phyloP scores from a whole-genome alignment of 805 yeast species.

The Wickerhamiella nectarea region DNA sequence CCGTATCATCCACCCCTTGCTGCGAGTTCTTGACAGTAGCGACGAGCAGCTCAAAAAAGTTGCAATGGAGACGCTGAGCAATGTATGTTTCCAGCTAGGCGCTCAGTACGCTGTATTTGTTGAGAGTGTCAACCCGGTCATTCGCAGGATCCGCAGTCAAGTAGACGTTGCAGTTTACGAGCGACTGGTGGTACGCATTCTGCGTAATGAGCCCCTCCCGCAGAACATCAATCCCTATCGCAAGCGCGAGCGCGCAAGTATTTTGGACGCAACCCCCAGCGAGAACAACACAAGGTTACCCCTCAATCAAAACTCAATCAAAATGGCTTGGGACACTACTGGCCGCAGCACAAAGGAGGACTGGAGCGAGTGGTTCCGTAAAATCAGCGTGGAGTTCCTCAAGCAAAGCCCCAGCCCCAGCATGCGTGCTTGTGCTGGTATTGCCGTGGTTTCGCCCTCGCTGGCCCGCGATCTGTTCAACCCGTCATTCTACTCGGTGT shows the following conservation, averaged over 20 bases:
- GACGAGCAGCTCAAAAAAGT: constrained; percentile 47
- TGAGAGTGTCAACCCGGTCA: constrained; percentile 19
- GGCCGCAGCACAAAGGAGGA: constrained; percentile 85
- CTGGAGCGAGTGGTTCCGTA: constrained; percentile 95
- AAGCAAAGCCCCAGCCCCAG: constrained; percentile 93
- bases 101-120: constrained; percentile 73
- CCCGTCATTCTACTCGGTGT: constrained; percentile 87
- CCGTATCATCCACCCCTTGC: constrained; percentile 72
- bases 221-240: constrained; percentile 44
- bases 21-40: constrained; percentile 46
- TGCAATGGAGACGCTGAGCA: constrained; percentile 60
- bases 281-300: constrained; percentile 68
- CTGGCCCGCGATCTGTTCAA: constrained; percentile 77
- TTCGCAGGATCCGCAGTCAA: constrained; percentile 12
- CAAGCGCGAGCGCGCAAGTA: constrained; percentile 38
- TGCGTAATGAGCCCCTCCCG: constrained; percentile 80
- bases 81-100: constrained; percentile 69
- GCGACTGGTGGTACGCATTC: constrained; percentile 59
- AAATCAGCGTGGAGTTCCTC: constrained; percentile 69
- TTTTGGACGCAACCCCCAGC: constrained; percentile 40
- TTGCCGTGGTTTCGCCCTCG: constrained; percentile 79
- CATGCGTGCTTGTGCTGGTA: constrained; percentile 76
- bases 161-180: constrained; percentile 40
- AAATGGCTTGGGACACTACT: constrained; percentile 83
- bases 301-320: constrained; percentile 46